Evolutionary conservation across 2,329 filamentous ascomycete genomes (phyloP).

Genomic region (Trichoderma brevicompactum): DNA sequence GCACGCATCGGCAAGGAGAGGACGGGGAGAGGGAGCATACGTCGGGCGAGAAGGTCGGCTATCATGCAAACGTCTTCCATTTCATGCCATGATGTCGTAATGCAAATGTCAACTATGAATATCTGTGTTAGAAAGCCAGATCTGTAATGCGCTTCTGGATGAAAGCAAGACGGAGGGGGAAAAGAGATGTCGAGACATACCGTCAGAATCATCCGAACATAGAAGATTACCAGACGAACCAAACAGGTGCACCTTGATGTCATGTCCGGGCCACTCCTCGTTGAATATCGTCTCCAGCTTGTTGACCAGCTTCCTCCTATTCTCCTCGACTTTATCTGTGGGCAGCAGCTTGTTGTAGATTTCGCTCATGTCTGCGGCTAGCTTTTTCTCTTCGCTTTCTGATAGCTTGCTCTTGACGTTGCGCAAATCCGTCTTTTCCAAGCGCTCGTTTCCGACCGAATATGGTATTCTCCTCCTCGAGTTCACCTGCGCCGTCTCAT

Average conservation of each 20-base stretch:
- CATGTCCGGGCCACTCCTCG: conserved; percentile 85
- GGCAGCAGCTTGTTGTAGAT: conserved; percentile 86
- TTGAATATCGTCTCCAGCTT: conserved; percentile 91
- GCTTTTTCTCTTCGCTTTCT: conserved; percentile 71
- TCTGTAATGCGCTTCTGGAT: background rate
- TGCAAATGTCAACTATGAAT: conserved; percentile 89
- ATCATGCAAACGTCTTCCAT: conserved; percentile 90
- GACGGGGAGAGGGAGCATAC: conserved; percentile 57
- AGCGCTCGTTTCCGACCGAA: conserved; percentile 77
- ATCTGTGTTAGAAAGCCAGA: conserved; percentile 39
- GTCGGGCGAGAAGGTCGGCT: conserved; percentile 80
- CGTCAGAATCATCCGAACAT: conserved; percentile 94
- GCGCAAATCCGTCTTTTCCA: conserved; percentile 72
- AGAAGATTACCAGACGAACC: conserved; percentile 96
- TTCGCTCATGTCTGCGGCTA: conserved; percentile 82
- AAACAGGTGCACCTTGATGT: conserved; percentile 91
- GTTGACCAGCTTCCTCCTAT: conserved; percentile 74
- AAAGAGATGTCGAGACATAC: conserved; percentile 56
- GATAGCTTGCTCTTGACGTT: conserved; percentile 74
- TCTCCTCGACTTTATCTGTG: conserved; percentile 75
- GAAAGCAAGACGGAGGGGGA: background rate
- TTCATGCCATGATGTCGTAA: conserved; percentile 86
- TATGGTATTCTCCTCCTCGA: conserved; percentile 90
- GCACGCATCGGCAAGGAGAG: background rate
- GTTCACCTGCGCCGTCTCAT: conserved; percentile 82